These are phyloP conservation scores for Lathyrus sativus DNA, from an alignment of 306 rosid species.

Conservation along the genomic window DNA sequence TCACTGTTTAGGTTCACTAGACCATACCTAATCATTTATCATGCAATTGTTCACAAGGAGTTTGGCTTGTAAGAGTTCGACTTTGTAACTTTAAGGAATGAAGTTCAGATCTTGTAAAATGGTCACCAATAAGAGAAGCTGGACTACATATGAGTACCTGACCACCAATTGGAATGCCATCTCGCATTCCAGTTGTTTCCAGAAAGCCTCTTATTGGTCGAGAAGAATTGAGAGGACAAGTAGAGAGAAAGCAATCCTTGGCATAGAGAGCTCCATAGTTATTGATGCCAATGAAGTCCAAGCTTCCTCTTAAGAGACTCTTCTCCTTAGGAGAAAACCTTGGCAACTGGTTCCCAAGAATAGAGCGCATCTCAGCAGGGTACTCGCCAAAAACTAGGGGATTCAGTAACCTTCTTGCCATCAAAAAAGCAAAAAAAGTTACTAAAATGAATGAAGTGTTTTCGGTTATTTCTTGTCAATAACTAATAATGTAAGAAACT, in stretches of 20 bases:
- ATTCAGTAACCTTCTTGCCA: conserved; percentile 49
- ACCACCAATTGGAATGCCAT: conserved; percentile 67
- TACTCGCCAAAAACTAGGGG: conserved; percentile 64
- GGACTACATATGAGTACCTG: conserved; percentile 37
- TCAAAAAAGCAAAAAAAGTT: neutral
- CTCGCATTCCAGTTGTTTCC: conserved; percentile 36
- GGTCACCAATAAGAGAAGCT: neutral
- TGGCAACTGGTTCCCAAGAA: conserved; percentile 55
- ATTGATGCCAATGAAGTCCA: conserved; percentile 65
- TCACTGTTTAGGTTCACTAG: neutral
- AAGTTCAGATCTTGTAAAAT: neutral
- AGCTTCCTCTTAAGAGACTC: conserved; percentile 50
- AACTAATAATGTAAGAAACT: too few relatives aligned
- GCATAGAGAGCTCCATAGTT: conserved; percentile 58
- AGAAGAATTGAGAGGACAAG: conserved; percentile 44
- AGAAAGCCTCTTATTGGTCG: conserved; percentile 55
- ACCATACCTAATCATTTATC: neutral
- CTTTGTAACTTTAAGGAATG: neutral
- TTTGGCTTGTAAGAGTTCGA: neutral
- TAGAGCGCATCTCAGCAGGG: conserved; percentile 57
- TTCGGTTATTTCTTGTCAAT: neutral
- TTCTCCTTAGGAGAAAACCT: conserved; percentile 49
- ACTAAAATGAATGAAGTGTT: neutral
- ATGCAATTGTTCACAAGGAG: neutral
- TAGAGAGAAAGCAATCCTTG: conserved; percentile 52